Evolutionary conservation across 305 asterid species (phyloP).

Genomic region (Solanum hybrid): DNA sequence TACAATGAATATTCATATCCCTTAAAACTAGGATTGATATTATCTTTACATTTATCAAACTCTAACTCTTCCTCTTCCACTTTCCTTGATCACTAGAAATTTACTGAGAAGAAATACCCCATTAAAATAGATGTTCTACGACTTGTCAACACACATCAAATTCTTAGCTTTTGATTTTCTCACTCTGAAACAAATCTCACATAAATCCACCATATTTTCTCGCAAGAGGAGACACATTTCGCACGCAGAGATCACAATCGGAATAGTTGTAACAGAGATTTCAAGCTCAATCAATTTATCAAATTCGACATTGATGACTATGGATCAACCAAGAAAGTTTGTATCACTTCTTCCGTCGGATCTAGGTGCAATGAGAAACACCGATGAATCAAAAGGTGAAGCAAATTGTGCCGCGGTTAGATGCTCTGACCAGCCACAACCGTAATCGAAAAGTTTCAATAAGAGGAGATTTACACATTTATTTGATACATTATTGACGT

Average conservation of each 20-base stretch:
- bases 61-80: background rate
- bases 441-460: too few species aligned
- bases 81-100: background rate
- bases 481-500: background rate
- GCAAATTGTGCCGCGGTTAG: too few species aligned
- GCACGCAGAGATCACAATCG: conserved; percentile 30
- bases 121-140: conserved; percentile 24
- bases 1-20: too few species aligned
- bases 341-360: background rate
- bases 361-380: background rate
- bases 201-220: conserved; percentile 28
- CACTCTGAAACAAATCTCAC: conserved; percentile 27
- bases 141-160: conserved; percentile 37
- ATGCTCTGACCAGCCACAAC: too few species aligned
- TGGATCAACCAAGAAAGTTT: too few species aligned
- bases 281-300: too few species aligned
- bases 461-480: too few species aligned
- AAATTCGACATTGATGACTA: too few species aligned
- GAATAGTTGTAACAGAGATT: too few species aligned
- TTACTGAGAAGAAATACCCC: background rate
- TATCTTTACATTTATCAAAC: background rate
- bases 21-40: too few species aligned
- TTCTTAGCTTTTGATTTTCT: conserved; percentile 40
- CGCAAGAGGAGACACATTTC: conserved; percentile 38
- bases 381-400: too few species aligned